Conservation (phyloP, 495 filamentous ascomycete species). For the Podospora australis region DNA sequence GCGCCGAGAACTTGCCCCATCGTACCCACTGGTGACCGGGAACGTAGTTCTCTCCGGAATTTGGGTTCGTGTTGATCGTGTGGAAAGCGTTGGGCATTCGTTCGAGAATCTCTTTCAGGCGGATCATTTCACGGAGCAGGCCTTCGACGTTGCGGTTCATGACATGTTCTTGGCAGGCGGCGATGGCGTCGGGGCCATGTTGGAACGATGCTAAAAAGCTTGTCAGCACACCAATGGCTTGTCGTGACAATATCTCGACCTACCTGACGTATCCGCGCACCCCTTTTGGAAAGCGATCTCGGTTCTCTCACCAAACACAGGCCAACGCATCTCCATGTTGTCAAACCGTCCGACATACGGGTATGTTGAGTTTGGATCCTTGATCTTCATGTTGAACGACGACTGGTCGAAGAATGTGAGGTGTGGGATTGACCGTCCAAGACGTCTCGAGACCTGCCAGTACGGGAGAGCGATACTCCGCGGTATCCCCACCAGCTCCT, state of each 20-base stretch:
- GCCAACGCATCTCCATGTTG: slow-evolving; percentile 49
- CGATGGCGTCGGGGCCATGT: slow-evolving; percentile 39
- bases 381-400: slow-evolving; percentile 46
- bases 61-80: slow-evolving; percentile 46
- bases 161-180: slow-evolving; percentile 45
- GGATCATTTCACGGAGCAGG: slow-evolving; percentile 40
- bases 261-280: slow-evolving; percentile 36
- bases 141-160: slow-evolving; percentile 45
- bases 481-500: slow-evolving; percentile 44
- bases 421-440: slow-evolving; percentile 43
- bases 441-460: slow-evolving; percentile 40
- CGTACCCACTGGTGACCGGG: slow-evolving; percentile 36
- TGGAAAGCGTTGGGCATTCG: slow-evolving; percentile 47
- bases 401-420: slow-evolving; percentile 46
- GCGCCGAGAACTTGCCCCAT: slow-evolving; percentile 45
- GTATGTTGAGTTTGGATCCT: slow-evolving; percentile 38
- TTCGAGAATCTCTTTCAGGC: slow-evolving; percentile 45
- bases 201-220: slow-evolving; percentile 35
- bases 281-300: slow-evolving; percentile 44
- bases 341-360: slow-evolving; percentile 43
- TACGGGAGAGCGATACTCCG: slow-evolving; percentile 42
- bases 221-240: too few relatives aligned
- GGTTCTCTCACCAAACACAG: slow-evolving; percentile 43
- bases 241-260: too few relatives aligned
- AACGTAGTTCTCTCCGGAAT: slow-evolving; percentile 41